Conservation (phyloP, 495 filamentous ascomycete genomes). For the Talaromyces stipitatus region DNA sequence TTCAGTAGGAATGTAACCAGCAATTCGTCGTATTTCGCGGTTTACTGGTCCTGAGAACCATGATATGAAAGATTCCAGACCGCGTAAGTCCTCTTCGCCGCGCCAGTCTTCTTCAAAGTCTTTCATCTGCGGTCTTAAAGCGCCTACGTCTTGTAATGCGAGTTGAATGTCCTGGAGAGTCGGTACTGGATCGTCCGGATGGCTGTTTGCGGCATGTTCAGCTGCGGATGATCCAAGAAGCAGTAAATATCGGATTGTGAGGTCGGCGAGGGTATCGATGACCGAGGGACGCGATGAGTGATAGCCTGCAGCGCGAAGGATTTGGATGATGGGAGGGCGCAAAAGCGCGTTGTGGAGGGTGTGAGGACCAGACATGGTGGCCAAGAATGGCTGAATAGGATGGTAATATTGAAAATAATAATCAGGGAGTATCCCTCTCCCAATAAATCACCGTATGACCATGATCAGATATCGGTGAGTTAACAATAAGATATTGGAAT, state of each 20-base stretch:
- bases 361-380: constrained; percentile 28
- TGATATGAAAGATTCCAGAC: constrained; percentile 60
- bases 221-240: constrained; percentile 59
- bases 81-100: constrained; percentile 63
- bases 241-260: constrained; percentile 65
- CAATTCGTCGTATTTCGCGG: constrained; percentile 63
- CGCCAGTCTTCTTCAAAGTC: constrained; percentile 50
- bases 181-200: constrained; percentile 40
- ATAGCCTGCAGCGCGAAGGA: constrained; percentile 81
- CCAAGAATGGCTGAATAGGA: not conserved
- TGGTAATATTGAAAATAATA: not conserved
- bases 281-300: constrained; percentile 66
- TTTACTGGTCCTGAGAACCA: constrained; percentile 67
- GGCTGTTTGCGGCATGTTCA: constrained; percentile 47
- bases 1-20: constrained; percentile 44
- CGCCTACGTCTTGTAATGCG: constrained; percentile 69
- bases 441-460: constrained; percentile 3
- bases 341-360: constrained; percentile 68
- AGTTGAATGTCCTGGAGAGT: constrained; percentile 72
- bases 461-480: not conserved
- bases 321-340: constrained; percentile 73
- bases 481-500: not conserved
- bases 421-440: constrained; percentile 4
- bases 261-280: constrained; percentile 68
- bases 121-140: constrained; percentile 53